Evolutionary conservation across 257 asterid species (phyloP).

Genomic region (Ehretia macrophylla): DNA sequence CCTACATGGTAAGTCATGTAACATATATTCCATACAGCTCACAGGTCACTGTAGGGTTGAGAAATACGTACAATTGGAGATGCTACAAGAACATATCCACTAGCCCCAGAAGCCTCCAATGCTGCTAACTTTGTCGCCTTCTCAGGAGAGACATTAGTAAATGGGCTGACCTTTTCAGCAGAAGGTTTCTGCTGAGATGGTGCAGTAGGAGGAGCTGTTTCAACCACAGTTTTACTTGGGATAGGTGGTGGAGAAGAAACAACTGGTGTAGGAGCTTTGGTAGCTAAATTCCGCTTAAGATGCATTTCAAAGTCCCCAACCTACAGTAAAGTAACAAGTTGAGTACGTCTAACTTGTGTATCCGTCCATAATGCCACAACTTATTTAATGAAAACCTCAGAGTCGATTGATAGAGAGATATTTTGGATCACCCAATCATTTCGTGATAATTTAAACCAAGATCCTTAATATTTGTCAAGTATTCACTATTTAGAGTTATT

Average conservation of each 20-base stretch:
- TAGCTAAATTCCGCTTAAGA: conserved; percentile 54
- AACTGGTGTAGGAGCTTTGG: conserved; percentile 38
- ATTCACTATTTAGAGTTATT: too few relatives aligned
- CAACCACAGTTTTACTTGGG: conserved; percentile 46
- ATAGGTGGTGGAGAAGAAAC: conserved; percentile 41
- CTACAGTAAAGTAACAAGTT: conserved; percentile 29
- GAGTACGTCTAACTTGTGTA: neutral
- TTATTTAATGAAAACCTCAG: neutral
- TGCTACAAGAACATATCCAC: conserved; percentile 54
- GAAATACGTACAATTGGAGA: conserved; percentile 56
- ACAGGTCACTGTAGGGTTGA: conserved; percentile 9
- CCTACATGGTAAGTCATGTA: neutral
- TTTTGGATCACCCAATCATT: neutral
- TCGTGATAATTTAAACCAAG: too few relatives aligned
- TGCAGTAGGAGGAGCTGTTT: conserved; percentile 37
- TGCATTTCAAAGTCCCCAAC: conserved; percentile 76
- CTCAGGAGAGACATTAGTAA: conserved; percentile 43
- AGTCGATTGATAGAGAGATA: neutral
- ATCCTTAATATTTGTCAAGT: too few relatives aligned
- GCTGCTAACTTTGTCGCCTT: conserved; percentile 67
- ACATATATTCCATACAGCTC: conserved; percentile 1
- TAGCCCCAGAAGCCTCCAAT: conserved; percentile 60
- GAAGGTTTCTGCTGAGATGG: conserved; percentile 54
- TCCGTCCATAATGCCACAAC: neutral
- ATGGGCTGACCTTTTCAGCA: conserved; percentile 60